Evolutionary conservation across 441 rosid genomes (phyloP).

Genomic region (Francoa sonchifolia): DNA sequence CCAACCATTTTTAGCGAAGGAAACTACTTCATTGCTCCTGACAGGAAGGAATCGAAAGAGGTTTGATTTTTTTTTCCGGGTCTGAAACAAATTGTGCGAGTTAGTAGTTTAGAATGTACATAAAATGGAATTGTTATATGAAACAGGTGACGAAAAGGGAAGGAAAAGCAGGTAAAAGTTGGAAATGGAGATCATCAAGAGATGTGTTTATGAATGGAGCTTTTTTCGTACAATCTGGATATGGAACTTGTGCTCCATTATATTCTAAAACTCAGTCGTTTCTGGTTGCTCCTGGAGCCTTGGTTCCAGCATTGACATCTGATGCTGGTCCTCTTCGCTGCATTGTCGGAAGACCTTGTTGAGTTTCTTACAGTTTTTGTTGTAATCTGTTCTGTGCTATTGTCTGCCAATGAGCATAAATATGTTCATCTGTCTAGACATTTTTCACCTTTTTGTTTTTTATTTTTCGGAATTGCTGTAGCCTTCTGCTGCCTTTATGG

Average conservation of each 20-base stretch:
- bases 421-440: too few species aligned
- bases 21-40: conserved; percentile 41
- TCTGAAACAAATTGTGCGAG: too few species aligned
- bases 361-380: not conserved
- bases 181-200: conserved; percentile 53
- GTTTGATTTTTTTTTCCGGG: too few species aligned
- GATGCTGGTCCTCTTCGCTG: conserved; percentile 52
- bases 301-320: conserved; percentile 37
- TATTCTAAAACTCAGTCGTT: conserved; percentile 30
- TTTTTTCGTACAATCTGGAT: conserved; percentile 45
- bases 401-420: too few species aligned
- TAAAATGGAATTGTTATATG: conserved; percentile 25
- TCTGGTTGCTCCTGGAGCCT: conserved; percentile 28
- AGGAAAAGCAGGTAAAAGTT: conserved; percentile 20
- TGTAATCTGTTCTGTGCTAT: too few species aligned
- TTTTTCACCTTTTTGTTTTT: too few species aligned
- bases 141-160: conserved; percentile 52
- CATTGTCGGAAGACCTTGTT: conserved; percentile 33
- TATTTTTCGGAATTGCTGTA: too few species aligned
- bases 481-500: too few species aligned
- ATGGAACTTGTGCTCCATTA: conserved; percentile 32
- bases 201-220: conserved; percentile 52
- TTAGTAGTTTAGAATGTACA: too few species aligned
- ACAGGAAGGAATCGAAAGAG: too few species aligned
- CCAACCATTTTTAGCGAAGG: conserved; percentile 68